Base-by-base conservation (phyloP, 139 green algal species). In the Tetradesmus lagerheimii region DNA sequence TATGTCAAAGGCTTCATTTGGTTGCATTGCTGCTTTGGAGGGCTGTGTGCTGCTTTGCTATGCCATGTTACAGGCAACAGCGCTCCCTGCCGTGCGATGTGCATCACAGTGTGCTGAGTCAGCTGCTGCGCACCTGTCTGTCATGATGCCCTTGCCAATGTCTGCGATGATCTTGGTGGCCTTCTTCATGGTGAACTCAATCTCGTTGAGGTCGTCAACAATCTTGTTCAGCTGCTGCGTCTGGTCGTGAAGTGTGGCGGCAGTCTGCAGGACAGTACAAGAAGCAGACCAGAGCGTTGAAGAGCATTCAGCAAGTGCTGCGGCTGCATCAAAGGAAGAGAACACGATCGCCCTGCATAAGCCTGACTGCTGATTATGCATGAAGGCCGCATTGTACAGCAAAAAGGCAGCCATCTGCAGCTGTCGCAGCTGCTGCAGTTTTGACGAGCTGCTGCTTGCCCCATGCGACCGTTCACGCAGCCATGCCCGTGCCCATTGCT, bases 131-230 rank as follows among this genome's bases (percentile, higher is more conserved):
- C 57, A 97, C 95, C 96, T 98, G 94, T 99, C 97, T n/a, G 97
- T 99, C 34, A 97, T 94, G 20, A 99, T 91, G 45, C 93, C 92
- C 20, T 95, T 91, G 6, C 95, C 96, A 84, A 99, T 97, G 90
- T 99, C 97, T 0, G 93, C 85, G 23, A 99, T 95, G 35, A 99
- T 93, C 88, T 96, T 92, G 18, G 43, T 91, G 1, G 97, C 97
- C 84, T 97, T 98, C 85, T 99, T 98, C 93, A 99, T 95, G 20
- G 91, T 95, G 90, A 99, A 98, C 87, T 99, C 95, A 57, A 99
- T 98, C 71, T 98, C 95, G 80, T 98, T 95, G 71, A 99, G 85
- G 88, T 98, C 94, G 64, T 98, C 94, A 34, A 97, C 91, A 74
- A 96, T 93, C 41, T 90, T 86, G 62, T 97, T 95, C 87, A 98